Conservation (phyloP, 768 basidiomycete genomes). For the Lanmaoa pseudosensibilis region DNA sequence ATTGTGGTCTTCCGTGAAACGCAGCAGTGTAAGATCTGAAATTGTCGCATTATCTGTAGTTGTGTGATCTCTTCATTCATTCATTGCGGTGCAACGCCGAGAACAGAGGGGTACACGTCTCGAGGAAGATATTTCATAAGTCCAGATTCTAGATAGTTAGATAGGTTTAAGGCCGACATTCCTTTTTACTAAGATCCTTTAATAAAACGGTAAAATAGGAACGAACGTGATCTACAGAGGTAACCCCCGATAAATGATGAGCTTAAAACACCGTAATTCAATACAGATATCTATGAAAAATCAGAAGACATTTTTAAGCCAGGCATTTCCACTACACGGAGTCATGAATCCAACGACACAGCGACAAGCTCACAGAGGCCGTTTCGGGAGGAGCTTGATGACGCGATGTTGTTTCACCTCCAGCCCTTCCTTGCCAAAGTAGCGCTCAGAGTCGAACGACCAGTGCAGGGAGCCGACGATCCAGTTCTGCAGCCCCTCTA, state of each 20-base stretch:
- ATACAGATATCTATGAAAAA: slow-evolving; percentile 14
- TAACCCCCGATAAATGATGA: background rate
- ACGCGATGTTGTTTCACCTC: slow-evolving; percentile 54
- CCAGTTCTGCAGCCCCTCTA: slow-evolving; percentile 68
- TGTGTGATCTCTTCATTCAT: background rate
- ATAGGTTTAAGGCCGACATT: background rate
- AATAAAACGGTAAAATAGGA: slow-evolving; percentile 12
- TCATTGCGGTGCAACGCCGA: background rate
- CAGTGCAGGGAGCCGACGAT: slow-evolving; percentile 72
- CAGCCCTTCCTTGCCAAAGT: slow-evolving; percentile 60
- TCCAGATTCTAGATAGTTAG: slow-evolving; percentile 3
- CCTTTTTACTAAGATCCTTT: slow-evolving; percentile 1
- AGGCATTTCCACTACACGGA: background rate
- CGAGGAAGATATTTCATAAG: background rate
- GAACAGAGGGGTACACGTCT: too few species aligned
- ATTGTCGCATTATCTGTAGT: background rate
- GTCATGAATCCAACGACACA: background rate
- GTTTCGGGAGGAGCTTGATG: slow-evolving; percentile 49
- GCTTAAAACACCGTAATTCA: slow-evolving; percentile 1
- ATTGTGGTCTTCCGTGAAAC: slow-evolving; percentile 51
- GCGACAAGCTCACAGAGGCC: slow-evolving; percentile 20
- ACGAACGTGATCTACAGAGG: slow-evolving; percentile 5
- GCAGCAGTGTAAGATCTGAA: background rate
- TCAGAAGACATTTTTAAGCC: background rate
- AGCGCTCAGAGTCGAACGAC: slow-evolving; percentile 69